Base-by-base conservation (phyloP, 345 rosid species). In the Salix arbutifolia region DNA sequence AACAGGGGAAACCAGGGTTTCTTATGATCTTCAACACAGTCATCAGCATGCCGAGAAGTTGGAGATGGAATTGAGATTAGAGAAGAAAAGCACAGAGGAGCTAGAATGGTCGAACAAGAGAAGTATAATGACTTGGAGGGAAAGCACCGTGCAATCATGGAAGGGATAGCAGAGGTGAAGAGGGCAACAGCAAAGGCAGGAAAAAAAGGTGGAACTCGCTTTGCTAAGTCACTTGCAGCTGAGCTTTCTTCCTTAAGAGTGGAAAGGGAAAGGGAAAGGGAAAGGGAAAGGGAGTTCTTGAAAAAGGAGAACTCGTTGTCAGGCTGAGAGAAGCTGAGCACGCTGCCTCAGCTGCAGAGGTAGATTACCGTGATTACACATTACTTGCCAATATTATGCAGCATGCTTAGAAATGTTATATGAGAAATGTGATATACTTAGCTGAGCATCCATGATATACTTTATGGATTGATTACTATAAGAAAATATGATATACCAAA, bases 291-390 rank as follows among this genome's bases (percentile, higher is more conserved):
- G 30, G 30, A 93, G 68, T 71, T 84, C 70, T 40, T 93, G 86
- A 91, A 85, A 73, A 96, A 83, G 84, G 99, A 93, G 81, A 96
- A 96, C 77, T n/a, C n/a, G n/a, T n/a, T n/a, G n/a, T 78, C 83
- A 91, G 87, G 78, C 98, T 93, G 26, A 92, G 83, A 83, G 99
- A 96, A 82, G 99, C 98, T 60, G 99, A 93, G 76, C 99, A 93
- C 81, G 93, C 97, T 61, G 98, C 99, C 72, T 80, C 94, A 67
- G 82, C 74, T 71, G 92, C 97, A 48, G 92, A 90, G 99, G 99
- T 93, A 87, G 80, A 33, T 53, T 67, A 64, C 7, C 3, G 17
- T 30, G 30, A 23, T 64, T 23, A 64, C 35, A 14, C 30, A 1
- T 65, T 16, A 31, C 28, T 31, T 67, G 11, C 66, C 31, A 25